phyloP scores from a whole-genome alignment of 306 rosid genomes.

The Dryas drummondii region DNA sequence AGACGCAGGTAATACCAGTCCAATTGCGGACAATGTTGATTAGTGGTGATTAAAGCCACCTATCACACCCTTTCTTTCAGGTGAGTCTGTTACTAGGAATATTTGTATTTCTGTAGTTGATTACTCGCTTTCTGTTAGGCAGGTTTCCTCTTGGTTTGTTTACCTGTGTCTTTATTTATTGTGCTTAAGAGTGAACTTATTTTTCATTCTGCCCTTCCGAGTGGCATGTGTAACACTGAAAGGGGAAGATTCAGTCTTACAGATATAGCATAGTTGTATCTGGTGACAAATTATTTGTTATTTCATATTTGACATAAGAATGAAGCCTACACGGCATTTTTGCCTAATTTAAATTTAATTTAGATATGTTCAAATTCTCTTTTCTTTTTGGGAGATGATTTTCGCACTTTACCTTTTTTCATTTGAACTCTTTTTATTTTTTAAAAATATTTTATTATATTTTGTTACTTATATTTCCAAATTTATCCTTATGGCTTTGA shows the following conservation, averaged over 20 bases:
- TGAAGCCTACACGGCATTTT: background rate
- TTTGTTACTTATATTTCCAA: no score
- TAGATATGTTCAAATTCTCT: background rate
- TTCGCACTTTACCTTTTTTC: no score
- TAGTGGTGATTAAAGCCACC: constrained; percentile 23
- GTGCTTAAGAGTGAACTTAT: background rate
- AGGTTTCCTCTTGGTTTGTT: background rate
- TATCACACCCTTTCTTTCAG: background rate
- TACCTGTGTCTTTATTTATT: background rate
- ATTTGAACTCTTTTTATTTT: no score
- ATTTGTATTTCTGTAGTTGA: background rate
- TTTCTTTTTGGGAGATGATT: no score
- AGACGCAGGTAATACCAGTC: constrained; percentile 42
- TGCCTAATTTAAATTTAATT: background rate
- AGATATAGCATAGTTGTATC: background rate
- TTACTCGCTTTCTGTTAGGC: background rate
- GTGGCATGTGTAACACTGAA: background rate
- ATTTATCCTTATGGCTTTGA: no score
- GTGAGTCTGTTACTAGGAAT: background rate
- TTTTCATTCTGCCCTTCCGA: background rate
- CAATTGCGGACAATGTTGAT: constrained; percentile 25
- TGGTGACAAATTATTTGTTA: background rate
- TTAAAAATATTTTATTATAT: no score
- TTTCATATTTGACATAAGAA: background rate
- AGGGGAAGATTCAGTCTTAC: background rate